Evolutionary conservation across 768 basidiomycete genomes (phyloP), one percentile per base, ranked within the genome.

Genomic region (Boletus bicolor): DNA sequence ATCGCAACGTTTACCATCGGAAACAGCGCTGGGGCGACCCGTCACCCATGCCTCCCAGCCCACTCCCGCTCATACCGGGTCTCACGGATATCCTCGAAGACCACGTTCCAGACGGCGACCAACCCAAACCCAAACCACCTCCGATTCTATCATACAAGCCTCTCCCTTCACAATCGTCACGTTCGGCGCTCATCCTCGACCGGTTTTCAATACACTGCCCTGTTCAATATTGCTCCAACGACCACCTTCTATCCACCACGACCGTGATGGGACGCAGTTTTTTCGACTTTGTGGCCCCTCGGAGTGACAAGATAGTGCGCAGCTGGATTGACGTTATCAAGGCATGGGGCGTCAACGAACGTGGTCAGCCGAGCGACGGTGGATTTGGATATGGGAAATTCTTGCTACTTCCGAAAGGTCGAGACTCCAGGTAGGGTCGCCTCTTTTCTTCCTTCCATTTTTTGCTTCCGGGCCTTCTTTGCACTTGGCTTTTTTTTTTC

Each of bases 321-420:
- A 79, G 76, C 51, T 91, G 88, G 87, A 84, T 92, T 49, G 84
- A 84, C 57, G 81, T 82, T 49, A 82, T 91, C 63, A 92, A 92
- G 67, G 80, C 83, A 2, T 91, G 89, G 86, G 89, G 89, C 17
- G 88, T 91, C 47, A 91, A 91, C 58, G 90, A 91, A 68, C 80
- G 83, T 3, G 90, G 89, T 0, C 86, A 88, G 70, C 89, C 89
- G 24, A 87, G 86, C 65, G 88, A 91, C 60, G 89, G 89, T 35
- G 90, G 90, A 1, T 92, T 92, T 66, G 90, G 88, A 15, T 92
- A 87, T 71, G 89, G 89, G 17, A 81, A 79, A 63, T 92, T 92
- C 62, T 73, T 69, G 41, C 63, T 89, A 4, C 69, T 79, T 50
- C 70, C 77, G 1, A 76, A 77, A 48, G 87, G 87, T 0, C 73